Base-by-base conservation (phyloP, 768 basidiomycete genomes). In the Boletus vermiculosoides region DNA sequence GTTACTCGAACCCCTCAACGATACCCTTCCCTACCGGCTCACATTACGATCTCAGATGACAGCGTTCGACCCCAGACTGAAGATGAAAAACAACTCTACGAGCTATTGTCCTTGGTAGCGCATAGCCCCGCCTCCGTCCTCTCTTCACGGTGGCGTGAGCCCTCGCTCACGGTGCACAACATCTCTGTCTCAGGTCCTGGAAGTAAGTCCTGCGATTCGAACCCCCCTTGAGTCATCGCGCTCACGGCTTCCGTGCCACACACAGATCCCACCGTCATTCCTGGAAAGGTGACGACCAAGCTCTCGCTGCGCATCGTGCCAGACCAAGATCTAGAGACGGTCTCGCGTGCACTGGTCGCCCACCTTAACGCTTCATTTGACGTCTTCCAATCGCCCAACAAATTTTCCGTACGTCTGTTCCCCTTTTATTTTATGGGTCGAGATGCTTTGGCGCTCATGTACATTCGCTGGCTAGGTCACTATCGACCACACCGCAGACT, bases 231-330 rank as follows among this genome's bases (percentile, higher is more conserved):
- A 25, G 48, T 40, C 34, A 20, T 39, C 37, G 5, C 6, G 7
- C 10, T 55, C 10, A 59, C 31, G 16, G 20, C 50, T 44, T 36
- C 37, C 5, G 16, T 23, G 16, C 3, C 34, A n/a, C 11, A 8
- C 22, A 13, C 11, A 92, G 91, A 92, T 68, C 77, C 88, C 4
- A 96, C 96, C 1, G 85, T 98, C 56, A 98, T 98, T 45, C 94
- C 96, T 0, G 84, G 86, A 1, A 80, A 77, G 10, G 92, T 96
- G 28, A 84, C 82, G n/a, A 85, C 94, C 1, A 86, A 91, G 59
- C 80, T 98, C 7, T 96, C 93, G 5, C 72, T 98, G 56, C 90
- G 96, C 13, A 90, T 98, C 62, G 96, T 99, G 0, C 96, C 96
- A 2, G 93, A 98, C 66, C 96, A 98, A 71, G 82, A 87, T 54